These are phyloP conservation scores for Saccharomycopsis fodiens DNA, from an alignment of 805 yeast species.

Conservation along the genomic window DNA sequence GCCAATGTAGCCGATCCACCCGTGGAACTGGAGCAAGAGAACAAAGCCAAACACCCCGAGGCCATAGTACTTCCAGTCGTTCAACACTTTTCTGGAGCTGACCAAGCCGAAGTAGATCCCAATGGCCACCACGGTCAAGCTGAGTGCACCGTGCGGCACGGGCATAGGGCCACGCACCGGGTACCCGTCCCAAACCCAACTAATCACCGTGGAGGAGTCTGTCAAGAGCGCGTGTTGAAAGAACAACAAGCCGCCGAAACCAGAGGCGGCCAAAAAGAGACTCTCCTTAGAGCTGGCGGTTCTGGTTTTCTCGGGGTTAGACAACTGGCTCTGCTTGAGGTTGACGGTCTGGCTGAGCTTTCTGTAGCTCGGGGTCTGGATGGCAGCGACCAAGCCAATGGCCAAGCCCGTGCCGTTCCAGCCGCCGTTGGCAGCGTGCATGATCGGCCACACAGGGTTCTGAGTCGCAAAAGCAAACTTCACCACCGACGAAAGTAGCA, in stretches of 20 bases:
- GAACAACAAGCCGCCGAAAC: slow-evolving; percentile 72
- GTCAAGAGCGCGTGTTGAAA: slow-evolving; percentile 66
- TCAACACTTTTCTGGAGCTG: slow-evolving; percentile 10
- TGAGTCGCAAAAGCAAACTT: slow-evolving; percentile 76
- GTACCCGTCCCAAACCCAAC: slow-evolving; percentile 96
- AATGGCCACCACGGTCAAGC: slow-evolving; percentile 48
- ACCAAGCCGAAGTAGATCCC: slow-evolving; percentile 46
- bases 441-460: slow-evolving; percentile 94
- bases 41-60: slow-evolving; percentile 43
- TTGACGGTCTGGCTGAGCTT: slow-evolving; percentile 20
- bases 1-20: slow-evolving; percentile 73
- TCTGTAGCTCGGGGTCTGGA: slow-evolving; percentile 42
- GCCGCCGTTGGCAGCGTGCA: slow-evolving; percentile 83
- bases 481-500: slow-evolving; percentile 62
- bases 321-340: slow-evolving; percentile 16
- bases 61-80: slow-evolving; percentile 6
- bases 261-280: slow-evolving; percentile 46
- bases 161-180: slow-evolving; percentile 85
- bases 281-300: slow-evolving; percentile 31
- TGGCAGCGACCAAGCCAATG: slow-evolving; percentile 55
- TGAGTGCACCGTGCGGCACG: slow-evolving; percentile 70
- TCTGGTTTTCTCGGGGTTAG: slow-evolving; percentile 8
- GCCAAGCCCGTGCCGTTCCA: slow-evolving; percentile 63
- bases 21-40: slow-evolving; percentile 42
- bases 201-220: slow-evolving; percentile 80